Conservation (phyloP, 768 basidiomycete genomes). For the Grammothele lineata region DNA sequence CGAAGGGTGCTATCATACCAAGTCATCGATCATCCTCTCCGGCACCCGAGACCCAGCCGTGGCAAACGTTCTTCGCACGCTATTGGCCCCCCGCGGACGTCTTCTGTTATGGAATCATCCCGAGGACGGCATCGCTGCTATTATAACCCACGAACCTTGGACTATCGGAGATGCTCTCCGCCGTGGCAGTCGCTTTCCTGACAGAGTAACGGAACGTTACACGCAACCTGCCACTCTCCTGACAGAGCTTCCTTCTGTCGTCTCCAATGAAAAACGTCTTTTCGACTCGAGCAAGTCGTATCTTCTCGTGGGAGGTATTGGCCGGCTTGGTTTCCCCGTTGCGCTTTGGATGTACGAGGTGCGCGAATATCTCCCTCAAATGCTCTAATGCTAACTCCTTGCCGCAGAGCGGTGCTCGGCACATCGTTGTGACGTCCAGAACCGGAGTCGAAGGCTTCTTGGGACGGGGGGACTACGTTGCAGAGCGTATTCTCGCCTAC, state of each 20-base stretch:
- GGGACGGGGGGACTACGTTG: neutral
- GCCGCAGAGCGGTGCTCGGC: slow-evolving; percentile 21
- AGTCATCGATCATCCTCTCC: too few relatives aligned
- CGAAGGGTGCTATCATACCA: too few relatives aligned
- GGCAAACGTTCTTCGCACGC: too few relatives aligned
- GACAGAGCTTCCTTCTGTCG: neutral
- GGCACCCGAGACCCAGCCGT: too few relatives aligned
- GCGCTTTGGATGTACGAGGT: slow-evolving; percentile 42
- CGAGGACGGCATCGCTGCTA: too few relatives aligned
- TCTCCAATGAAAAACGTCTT: neutral
- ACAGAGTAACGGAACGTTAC: too few relatives aligned
- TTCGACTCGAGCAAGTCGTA: slow-evolving; percentile 31
- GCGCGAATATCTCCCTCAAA: neutral
- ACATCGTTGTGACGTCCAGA: slow-evolving; percentile 18
- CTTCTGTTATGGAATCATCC: too few relatives aligned
- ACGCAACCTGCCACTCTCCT: neutral
- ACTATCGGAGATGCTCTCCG: too few relatives aligned
- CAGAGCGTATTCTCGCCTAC: slow-evolving; percentile 8
- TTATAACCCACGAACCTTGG: too few relatives aligned
- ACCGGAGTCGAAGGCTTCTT: slow-evolving; percentile 4
- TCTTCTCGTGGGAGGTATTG: slow-evolving; percentile 36
- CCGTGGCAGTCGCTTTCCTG: too few relatives aligned
- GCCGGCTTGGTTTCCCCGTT: slow-evolving; percentile 33
- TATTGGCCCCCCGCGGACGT: too few relatives aligned
- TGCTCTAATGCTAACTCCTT: too few relatives aligned